Conservation (phyloP, 495 filamentous ascomycete species). For the Thermochaetoides thermophila region DNA sequence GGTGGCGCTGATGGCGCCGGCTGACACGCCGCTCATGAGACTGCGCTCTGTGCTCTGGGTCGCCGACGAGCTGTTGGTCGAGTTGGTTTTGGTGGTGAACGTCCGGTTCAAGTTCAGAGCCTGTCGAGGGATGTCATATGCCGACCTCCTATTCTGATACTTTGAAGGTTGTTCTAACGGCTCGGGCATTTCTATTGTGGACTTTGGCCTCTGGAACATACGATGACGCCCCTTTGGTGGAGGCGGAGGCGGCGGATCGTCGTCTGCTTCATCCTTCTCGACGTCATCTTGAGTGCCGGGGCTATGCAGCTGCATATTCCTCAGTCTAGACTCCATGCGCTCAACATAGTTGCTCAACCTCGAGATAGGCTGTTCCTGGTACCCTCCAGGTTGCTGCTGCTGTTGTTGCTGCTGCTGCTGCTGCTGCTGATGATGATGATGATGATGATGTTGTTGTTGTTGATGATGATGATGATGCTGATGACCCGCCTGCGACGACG, state of each 20-base stretch:
- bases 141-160: conserved; percentile 53
- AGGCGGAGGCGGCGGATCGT: conserved; percentile 39
- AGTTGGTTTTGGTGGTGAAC: conserved; percentile 74
- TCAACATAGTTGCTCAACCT: conserved; percentile 74
- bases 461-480: conserved; percentile 22
- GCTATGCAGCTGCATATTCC: conserved; percentile 52
- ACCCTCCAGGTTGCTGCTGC: not conserved
- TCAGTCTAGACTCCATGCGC: conserved; percentile 71
- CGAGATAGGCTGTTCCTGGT: conserved; percentile 24
- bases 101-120: conserved; percentile 59
- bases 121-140: conserved; percentile 62
- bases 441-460: conserved; percentile 41
- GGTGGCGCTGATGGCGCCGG: conserved; percentile 81
- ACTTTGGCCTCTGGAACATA: conserved; percentile 33
- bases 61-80: conserved; percentile 55
- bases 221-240: conserved; percentile 45
- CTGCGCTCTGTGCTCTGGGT: conserved; percentile 69
- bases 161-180: conserved; percentile 21
- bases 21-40: conserved; percentile 85
- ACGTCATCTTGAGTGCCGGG: conserved; percentile 22
- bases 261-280: conserved; percentile 32
- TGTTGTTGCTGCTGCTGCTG: too few species aligned
- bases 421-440: too few species aligned
- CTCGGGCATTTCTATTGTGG: conserved; percentile 27
- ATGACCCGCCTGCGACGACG: conserved; percentile 29